A percentile compares a stretch with the other conserved stretches of the same genome.
Evolutionary conservation across 768 basidiomycete species (phyloP).

Genomic region (Calocera viscosa): DNA sequence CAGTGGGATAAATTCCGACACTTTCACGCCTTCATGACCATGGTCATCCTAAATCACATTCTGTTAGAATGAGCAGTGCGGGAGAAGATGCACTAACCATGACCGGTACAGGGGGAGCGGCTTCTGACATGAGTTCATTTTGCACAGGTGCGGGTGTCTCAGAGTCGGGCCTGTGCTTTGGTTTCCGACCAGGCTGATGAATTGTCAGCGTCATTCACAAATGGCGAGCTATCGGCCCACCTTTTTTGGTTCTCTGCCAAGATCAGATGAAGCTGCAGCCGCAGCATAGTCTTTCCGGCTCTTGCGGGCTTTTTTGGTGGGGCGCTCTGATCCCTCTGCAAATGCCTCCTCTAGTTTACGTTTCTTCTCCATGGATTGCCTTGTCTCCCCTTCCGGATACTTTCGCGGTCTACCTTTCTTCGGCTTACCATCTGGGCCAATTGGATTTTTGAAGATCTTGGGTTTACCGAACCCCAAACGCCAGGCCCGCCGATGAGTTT

Average conservation of each 20-base stretch:
- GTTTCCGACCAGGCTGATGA: background rate
- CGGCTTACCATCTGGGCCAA: constrained; percentile 23
- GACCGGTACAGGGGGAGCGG: no score
- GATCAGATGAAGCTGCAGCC: background rate
- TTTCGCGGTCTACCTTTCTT: constrained; percentile 23
- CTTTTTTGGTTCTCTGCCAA: background rate
- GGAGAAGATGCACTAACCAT: no score
- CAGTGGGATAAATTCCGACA: background rate
- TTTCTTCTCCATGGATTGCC: background rate
- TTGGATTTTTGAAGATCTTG: constrained; percentile 20
- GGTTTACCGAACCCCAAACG: background rate
- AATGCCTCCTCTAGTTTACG: background rate
- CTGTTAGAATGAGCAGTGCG: no score
- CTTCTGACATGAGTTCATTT: no score
- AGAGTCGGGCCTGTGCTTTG: no score
- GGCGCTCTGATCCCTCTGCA: background rate
- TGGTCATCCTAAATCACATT: no score
- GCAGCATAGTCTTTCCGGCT: background rate
- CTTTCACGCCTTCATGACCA: no score
- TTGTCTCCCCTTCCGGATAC: constrained; percentile 30
- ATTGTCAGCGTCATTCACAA: background rate
- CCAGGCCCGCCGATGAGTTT: background rate
- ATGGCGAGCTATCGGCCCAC: background rate
- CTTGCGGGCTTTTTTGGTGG: background rate
- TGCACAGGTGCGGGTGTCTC: no score